Base-by-base conservation (phyloP, 2,329 filamentous ascomycete species). In the Annulohypoxylon truncatum region DNA sequence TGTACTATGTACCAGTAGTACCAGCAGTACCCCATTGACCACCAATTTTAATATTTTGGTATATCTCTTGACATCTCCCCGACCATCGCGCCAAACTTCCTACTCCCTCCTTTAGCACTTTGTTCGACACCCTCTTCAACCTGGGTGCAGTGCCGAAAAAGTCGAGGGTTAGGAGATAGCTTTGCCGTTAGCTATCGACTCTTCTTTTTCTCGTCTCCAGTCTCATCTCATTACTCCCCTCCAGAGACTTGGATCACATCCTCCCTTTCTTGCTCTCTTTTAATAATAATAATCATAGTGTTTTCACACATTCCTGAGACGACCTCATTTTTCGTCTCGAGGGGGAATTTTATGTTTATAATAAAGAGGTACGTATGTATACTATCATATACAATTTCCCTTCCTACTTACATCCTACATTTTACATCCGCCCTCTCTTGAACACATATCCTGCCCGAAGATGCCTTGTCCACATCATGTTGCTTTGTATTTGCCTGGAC, bases 31-130 rank as follows among this genome's bases (percentile, higher is more conserved):
- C 33, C 64, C 64, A 67, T 67, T 64, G 60, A 67, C 56, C 64
- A 67, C 56, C 64, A 67, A 64, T 67, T 67, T 67, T 67, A 66
- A 62, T 57, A 62, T 62, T 66, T 64, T 52, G 64, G 56, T 72
- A 70, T 70, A 69, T 57, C 64, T 69, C 69, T 63, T 64, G 29
- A 20, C 50, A 48, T 35, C 48, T 61, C 61, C 70, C 48, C 62
- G 56, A 50, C 52, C 61, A 48, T 57, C 64, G 53, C 58, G 61
- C 58, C 38, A 42, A 64, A 47, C 64, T 68, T 69, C 66, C 55
- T 57, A 52, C 50, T 35, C 51, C 55, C 55, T 56, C 53, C 40
- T 46, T 48, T 66, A 65, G 62, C 61, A 65, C 63, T 62, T 60
- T 64, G 46, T 64, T 46, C 69, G 46, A 62, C 62, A 64, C 65